These are phyloP conservation scores for Leccinum griseonigrum DNA, from an alignment of 1,284 basidiomycete genomes.

Conservation along the genomic window DNA sequence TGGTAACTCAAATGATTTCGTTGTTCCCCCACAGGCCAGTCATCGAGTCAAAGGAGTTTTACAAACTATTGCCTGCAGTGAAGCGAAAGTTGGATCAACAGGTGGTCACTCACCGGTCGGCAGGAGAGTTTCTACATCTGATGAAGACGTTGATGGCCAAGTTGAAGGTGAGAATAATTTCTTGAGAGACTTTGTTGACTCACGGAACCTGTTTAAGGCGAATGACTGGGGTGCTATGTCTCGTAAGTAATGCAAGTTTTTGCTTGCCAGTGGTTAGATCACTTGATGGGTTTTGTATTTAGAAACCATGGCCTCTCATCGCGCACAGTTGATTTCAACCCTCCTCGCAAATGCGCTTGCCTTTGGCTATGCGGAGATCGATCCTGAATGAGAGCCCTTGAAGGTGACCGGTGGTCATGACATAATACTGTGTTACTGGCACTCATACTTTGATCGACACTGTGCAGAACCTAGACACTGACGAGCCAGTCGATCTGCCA, in stretches of 20 bases:
- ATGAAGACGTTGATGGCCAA: conserved; percentile 68
- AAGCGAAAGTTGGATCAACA: conserved; percentile 49
- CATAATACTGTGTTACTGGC: fast-evolving
- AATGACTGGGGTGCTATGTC: conserved; percentile 65
- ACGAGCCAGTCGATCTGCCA: conserved; percentile 34
- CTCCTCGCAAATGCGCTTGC: conserved; percentile 46
- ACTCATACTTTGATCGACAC: neutral
- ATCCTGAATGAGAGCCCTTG: conserved; percentile 46
- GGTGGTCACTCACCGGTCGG: conserved; percentile 45
- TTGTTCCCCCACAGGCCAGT: conserved; percentile 43
- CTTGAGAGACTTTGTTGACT: neutral
- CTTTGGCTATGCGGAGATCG: conserved; percentile 45
- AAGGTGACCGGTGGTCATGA: conserved; percentile 36
- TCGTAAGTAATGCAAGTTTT: conserved; percentile 37
- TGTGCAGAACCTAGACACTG: conserved; percentile 49
- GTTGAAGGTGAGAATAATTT: conserved; percentile 45
- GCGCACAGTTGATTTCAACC: conserved; percentile 43
- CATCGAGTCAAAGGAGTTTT: conserved; percentile 59
- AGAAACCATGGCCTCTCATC: conserved; percentile 59
- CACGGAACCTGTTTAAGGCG: conserved; percentile 34
- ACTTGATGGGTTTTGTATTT: neutral
- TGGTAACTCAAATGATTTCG: no score
- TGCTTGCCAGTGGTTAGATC: neutral
- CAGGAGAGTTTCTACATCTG: conserved; percentile 52
- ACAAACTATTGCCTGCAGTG: conserved; percentile 46